phyloP scores from a whole-genome alignment of 2,329 filamentous ascomycete genomes.

The Diplocarpon rosae region DNA sequence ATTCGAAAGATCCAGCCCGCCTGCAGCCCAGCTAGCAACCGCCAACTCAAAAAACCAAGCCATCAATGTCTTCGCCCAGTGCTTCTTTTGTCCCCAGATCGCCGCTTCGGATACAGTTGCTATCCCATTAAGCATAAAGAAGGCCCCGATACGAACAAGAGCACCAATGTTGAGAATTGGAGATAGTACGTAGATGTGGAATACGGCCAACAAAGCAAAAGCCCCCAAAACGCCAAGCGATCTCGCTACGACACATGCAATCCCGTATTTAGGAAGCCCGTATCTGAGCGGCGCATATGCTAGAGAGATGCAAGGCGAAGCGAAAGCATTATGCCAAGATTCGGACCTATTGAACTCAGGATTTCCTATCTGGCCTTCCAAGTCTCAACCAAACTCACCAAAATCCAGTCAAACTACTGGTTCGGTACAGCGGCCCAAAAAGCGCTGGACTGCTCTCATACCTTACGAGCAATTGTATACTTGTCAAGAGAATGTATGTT shows the following conservation, averaged over 20 bases:
- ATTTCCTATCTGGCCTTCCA: background rate
- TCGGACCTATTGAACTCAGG: slow-evolving; percentile 24
- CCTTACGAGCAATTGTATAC: slow-evolving; percentile 28
- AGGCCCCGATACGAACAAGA: slow-evolving; percentile 27
- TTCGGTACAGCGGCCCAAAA: slow-evolving; percentile 31
- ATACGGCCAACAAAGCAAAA: slow-evolving; percentile 31
- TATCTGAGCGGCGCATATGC: slow-evolving; percentile 30
- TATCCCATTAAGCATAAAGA: slow-evolving; percentile 32
- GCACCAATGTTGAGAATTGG: slow-evolving; percentile 28
- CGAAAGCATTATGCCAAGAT: slow-evolving; percentile 34
- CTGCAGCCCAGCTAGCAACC: slow-evolving; percentile 29
- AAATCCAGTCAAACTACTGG: slow-evolving; percentile 30
- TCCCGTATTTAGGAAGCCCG: slow-evolving; percentile 24
- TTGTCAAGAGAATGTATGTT: slow-evolving; percentile 33
- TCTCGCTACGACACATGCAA: slow-evolving; percentile 27
- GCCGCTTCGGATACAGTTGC: slow-evolving; percentile 26
- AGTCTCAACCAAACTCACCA: slow-evolving; percentile 23
- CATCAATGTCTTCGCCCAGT: slow-evolving; percentile 25
- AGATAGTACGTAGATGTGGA: slow-evolving; percentile 30
- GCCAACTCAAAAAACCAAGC: slow-evolving; percentile 29
- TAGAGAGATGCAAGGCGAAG: slow-evolving; percentile 30
- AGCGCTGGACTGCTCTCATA: slow-evolving; percentile 30
- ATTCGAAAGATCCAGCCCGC: slow-evolving; percentile 27
- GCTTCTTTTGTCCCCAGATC: slow-evolving; percentile 28
- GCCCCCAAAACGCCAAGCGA: slow-evolving; percentile 29